A percentile compares a stretch with the other conserved stretches of the same genome.
Conservation (phyloP, 2,329 filamentous ascomycete species). For the Chlorencoelia australis region DNA sequence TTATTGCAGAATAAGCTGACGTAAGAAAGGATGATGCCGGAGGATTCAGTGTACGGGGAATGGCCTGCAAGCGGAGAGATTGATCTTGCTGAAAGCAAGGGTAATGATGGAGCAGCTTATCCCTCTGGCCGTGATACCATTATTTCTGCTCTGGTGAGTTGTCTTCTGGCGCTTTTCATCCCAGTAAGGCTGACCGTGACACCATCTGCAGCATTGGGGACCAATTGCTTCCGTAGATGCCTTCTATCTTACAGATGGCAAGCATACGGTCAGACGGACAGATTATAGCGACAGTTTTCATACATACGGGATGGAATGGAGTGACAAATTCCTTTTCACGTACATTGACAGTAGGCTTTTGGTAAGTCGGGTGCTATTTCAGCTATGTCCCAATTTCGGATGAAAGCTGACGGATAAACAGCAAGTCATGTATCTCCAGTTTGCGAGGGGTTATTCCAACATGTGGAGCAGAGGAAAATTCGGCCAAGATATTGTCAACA, state of each 20-base stretch:
- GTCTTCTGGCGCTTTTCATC: neutral
- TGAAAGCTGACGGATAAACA: constrained; percentile 23
- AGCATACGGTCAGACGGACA: constrained; percentile 24
- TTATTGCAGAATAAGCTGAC: neutral
- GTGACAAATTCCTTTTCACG: constrained; percentile 41
- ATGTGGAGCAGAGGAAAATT: constrained; percentile 35
- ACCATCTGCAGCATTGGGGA: constrained; percentile 34
- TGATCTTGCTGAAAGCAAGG: constrained; percentile 40
- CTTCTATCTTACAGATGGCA: constrained; percentile 16
- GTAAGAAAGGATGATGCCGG: constrained; percentile 39
- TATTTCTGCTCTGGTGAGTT: constrained; percentile 36
- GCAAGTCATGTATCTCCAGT: constrained; percentile 28
- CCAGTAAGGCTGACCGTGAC: neutral
- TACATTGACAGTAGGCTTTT: constrained; percentile 37
- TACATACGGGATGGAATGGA: constrained; percentile 45
- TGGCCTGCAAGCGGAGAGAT: constrained; percentile 45
- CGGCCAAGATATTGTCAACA: constrained; percentile 31
- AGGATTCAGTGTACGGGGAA: constrained; percentile 35
- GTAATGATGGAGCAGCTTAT: constrained; percentile 33
- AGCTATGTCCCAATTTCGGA: no score
- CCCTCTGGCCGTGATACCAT: constrained; percentile 34
- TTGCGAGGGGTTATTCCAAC: constrained; percentile 15
- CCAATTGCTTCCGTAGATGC: constrained; percentile 19
- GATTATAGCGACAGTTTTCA: constrained; percentile 36
- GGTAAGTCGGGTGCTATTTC: constrained; percentile 15